Percentiles rank a stretch among this genome's conserved stretches.
Conservation (phyloP, 257 asterid species). For the Leonotis leonurus region DNA sequence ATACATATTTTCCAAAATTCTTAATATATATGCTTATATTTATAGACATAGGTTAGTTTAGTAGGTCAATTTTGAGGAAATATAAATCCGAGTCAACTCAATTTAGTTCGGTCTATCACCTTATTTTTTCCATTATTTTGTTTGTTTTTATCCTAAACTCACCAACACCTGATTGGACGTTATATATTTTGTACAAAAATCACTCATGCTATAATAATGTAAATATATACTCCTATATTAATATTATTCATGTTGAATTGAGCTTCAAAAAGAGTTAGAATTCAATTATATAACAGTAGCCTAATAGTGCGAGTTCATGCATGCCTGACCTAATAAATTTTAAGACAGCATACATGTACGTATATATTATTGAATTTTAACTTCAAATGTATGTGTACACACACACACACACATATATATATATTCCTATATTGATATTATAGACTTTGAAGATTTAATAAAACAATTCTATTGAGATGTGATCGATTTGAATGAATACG, state of each 20-base stretch:
- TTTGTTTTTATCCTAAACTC: not conserved
- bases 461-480: not conserved
- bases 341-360: no score
- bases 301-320: not conserved
- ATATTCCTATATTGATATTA: no score
- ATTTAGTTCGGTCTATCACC: not conserved
- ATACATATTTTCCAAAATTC: no score
- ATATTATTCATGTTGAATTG: no score
- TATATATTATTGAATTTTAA: no score
- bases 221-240: no score
- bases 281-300: not conserved
- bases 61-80: constrained; percentile 1
- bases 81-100: not conserved
- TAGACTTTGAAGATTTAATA: not conserved
- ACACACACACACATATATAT: no score
- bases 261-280: not conserved
- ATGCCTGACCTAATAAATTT: not conserved
- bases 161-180: not conserved
- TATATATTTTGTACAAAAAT: no score
- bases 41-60: not conserved
- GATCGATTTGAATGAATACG: not conserved
- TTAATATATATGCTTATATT: no score
- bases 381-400: no score
- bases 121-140: not conserved
- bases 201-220: no score